Evolutionary conservation across 2,329 filamentous ascomycete genomes (phyloP), one percentile per base, ranked within the genome.

Genomic region (Fusarium musae): DNA sequence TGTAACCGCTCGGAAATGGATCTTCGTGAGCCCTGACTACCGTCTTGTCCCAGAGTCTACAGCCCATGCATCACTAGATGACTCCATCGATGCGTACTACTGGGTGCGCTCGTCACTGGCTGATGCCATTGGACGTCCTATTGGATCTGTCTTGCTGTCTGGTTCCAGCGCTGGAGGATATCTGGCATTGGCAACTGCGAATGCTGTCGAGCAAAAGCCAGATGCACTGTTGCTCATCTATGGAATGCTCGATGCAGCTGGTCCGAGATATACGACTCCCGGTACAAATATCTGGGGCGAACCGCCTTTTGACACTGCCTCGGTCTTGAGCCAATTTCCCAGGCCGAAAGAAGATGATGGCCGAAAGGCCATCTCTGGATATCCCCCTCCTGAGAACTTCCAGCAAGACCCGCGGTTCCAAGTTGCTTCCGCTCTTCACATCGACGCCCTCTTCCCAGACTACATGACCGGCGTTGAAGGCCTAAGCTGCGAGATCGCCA

Each of bases 11-110:
- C 69, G 75, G 12, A 77, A 66, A 60, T 77, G 75, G 75, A 66
- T 76, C 30, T 77, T 77, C 6, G 71, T 77, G 1, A 75, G 66
- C 3, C 75, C 75, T 4, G 75, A 77, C 34, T 77, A 77, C 23
- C 75, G 75, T 1, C 58, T 77, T 26, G 37, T 77, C 4, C 75
- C 75, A 4, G 75, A 77, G 7, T 68, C 71, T 5, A 75, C 71
- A 0, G 75, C 75, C 7, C 75, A 76, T 9, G 50, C 46, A 42
- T 54, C 75, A 1, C 39, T 77, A 0, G 69, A 75, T 1, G 75
- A 77, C 10, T 68, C 66, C 1, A 36, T 57, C 4, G 75, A 77
- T 17, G 75, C 75, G 2, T 77, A 77, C 28, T 47, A 69, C 16
- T 77, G 75, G 73, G 73, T 76, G 9, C 59, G 57, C 15, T 61